A percentile compares a stretch with the other conserved stretches of the same genome.
These are phyloP conservation scores for Alternaria sp. DNA, from an alignment of 2,329 filamentous ascomycete genomes.

Conservation along the genomic window DNA sequence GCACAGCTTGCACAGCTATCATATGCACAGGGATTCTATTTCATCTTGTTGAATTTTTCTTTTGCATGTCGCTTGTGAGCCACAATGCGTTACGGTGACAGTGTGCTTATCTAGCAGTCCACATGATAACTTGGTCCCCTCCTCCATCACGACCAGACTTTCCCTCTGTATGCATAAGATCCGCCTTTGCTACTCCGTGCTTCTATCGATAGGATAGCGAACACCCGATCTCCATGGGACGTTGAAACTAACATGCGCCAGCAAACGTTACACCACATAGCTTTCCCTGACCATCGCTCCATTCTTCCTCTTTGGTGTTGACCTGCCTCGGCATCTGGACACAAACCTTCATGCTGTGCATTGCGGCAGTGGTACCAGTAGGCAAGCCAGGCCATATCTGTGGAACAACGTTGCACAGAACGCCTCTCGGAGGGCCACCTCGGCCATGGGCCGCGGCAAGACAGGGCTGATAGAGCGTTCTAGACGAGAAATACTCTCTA, in stretches of 20 bases:
- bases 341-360: constrained; percentile 4
- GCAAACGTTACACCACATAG: constrained; percentile 16
- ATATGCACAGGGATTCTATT: not conserved
- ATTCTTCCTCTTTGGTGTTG: constrained; percentile 27
- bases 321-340: constrained; percentile 20
- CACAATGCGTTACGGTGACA: not conserved
- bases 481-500: constrained; percentile 12
- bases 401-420: constrained; percentile 37
- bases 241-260: constrained; percentile 31
- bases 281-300: constrained; percentile 24
- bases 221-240: constrained; percentile 15
- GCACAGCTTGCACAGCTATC: not conserved
- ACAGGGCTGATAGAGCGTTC: constrained; percentile 37
- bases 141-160: constrained; percentile 7
- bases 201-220: constrained; percentile 18
- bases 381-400: constrained; percentile 26
- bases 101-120: not conserved
- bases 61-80: not conserved
- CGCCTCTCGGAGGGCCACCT: constrained; percentile 30
- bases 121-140: not conserved
- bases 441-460: not conserved
- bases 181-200: constrained; percentile 27
- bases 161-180: constrained; percentile 14
- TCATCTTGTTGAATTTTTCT: not conserved
- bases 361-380: not conserved